Evolutionary conservation across 352 stramenopile genomes (phyloP).

Genomic region (Pythium chondricola): DNA sequence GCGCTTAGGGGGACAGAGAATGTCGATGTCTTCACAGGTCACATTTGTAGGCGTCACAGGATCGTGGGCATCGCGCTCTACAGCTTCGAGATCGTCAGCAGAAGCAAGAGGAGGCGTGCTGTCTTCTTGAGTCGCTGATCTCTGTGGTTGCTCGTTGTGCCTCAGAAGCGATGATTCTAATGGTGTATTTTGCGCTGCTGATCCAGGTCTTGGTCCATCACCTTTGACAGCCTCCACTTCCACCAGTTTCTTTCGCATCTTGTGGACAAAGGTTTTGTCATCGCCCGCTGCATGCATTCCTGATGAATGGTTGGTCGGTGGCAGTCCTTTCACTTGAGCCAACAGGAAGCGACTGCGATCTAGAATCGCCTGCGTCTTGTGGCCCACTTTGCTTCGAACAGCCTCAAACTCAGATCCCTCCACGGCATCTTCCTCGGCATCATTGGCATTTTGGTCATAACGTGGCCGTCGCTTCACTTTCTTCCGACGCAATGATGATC

Average conservation of each 20-base stretch:
- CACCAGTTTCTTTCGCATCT: slow-evolving; percentile 13
- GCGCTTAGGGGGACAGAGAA: slow-evolving; percentile 42
- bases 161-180: no score
- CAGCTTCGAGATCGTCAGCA: no score
- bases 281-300: not conserved
- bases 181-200: no score
- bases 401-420: slow-evolving; percentile 30
- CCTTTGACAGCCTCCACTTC: not conserved
- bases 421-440: slow-evolving; percentile 9
- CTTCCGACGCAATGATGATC: not conserved
- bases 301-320: not conserved
- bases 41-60: not conserved
- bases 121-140: no score
- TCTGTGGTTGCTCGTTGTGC: no score
- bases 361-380: slow-evolving; percentile 49
- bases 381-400: slow-evolving; percentile 35
- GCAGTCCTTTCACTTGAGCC: slow-evolving; percentile 15
- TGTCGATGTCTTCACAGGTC: slow-evolving; percentile 29
- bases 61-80: no score
- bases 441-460: slow-evolving; percentile 4
- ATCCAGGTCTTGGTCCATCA: no score
- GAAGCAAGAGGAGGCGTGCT: no score
- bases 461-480: not conserved
- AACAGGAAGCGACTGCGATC: slow-evolving; percentile 43
- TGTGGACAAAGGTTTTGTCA: slow-evolving; percentile 8